These are phyloP conservation scores for Neonectria punicea DNA, from an alignment of 2,329 filamentous ascomycete species.

Conservation along the genomic window DNA sequence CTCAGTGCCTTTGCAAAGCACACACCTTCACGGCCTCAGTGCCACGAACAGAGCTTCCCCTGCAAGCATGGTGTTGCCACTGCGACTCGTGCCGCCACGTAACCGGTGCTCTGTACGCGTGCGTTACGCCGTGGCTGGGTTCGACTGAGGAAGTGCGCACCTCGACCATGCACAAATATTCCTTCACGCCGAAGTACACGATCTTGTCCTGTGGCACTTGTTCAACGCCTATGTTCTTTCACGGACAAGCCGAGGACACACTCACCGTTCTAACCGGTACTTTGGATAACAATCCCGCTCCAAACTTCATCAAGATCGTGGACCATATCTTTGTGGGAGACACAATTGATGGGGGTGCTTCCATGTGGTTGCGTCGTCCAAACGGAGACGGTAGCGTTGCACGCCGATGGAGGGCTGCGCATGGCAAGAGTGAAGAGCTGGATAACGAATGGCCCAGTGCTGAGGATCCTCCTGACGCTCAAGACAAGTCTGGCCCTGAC, in stretches of 20 bases:
- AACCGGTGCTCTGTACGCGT: slow-evolving; percentile 56
- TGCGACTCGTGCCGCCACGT: slow-evolving; percentile 61
- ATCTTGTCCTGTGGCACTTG: slow-evolving; percentile 57
- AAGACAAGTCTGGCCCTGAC: slow-evolving; percentile 27
- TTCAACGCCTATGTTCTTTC: slow-evolving; percentile 56
- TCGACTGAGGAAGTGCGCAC: slow-evolving; percentile 17
- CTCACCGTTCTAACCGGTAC: slow-evolving; percentile 52
- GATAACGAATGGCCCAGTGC: slow-evolving; percentile 45
- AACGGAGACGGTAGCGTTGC: slow-evolving; percentile 45
- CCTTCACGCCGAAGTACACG: slow-evolving; percentile 47
- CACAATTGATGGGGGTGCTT: slow-evolving; percentile 63
- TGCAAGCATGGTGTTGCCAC: slow-evolving; percentile 57
- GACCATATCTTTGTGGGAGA: slow-evolving; percentile 59
- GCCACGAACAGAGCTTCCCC: slow-evolving; percentile 50
- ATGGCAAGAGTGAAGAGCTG: slow-evolving; percentile 42
- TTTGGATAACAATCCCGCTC: slow-evolving; percentile 43
- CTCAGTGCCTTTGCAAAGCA: slow-evolving; percentile 57
- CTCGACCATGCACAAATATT: slow-evolving; percentile 50
- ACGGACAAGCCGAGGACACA: slow-evolving; percentile 21
- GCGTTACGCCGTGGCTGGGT: slow-evolving; percentile 33
- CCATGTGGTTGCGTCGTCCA: slow-evolving; percentile 54
- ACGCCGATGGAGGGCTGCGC: slow-evolving; percentile 42
- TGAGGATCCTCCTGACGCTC: slow-evolving; percentile 10
- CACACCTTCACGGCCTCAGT: slow-evolving; percentile 53
- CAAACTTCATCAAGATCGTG: slow-evolving; percentile 45